Conservation (phyloP, 78 protist genomes). For the Chrysochromulina parva region DNA sequence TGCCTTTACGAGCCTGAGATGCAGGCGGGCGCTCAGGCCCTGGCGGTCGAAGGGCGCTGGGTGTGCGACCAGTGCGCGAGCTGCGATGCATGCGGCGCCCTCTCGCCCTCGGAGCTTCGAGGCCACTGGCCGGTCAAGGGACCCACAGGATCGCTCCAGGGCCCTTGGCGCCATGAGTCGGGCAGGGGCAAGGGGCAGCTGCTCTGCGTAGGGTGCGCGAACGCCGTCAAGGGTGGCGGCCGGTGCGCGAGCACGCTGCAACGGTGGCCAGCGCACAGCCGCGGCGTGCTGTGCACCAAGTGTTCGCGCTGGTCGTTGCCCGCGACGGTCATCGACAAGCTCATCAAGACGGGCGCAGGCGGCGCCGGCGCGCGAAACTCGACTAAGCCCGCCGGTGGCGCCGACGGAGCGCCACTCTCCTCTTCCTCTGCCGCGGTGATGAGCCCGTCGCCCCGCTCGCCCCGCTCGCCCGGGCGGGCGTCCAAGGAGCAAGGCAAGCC, state of each 20-base stretch:
- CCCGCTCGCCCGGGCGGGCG: no score
- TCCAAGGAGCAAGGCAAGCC: neutral
- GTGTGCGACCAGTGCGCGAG: neutral
- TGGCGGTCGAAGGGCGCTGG: no score
- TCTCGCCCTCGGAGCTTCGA: neutral
- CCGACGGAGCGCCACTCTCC: no score
- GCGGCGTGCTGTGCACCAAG: neutral
- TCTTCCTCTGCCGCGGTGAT: no score
- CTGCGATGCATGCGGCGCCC: slow-evolving; percentile 6
- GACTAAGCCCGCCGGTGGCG: no score
- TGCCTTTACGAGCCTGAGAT: neutral
- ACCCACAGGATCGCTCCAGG: no score
- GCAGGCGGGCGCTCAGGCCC: neutral
- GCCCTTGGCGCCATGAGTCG: neutral
- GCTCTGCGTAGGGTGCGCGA: neutral
- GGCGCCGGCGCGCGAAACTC: no score
- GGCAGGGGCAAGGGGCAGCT: neutral
- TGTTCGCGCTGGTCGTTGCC: neutral
- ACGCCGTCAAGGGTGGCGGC: neutral
- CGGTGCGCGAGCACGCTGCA: neutral
- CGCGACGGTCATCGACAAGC: no score
- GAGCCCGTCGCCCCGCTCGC: no score
- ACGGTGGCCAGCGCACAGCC: neutral
- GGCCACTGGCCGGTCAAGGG: neutral
- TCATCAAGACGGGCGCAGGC: no score